Percentiles rank a stretch among this genome's conserved stretches.
phyloP scores from a whole-genome alignment of 352 stramenopile genomes.

The Globisporangium splendens region DNA sequence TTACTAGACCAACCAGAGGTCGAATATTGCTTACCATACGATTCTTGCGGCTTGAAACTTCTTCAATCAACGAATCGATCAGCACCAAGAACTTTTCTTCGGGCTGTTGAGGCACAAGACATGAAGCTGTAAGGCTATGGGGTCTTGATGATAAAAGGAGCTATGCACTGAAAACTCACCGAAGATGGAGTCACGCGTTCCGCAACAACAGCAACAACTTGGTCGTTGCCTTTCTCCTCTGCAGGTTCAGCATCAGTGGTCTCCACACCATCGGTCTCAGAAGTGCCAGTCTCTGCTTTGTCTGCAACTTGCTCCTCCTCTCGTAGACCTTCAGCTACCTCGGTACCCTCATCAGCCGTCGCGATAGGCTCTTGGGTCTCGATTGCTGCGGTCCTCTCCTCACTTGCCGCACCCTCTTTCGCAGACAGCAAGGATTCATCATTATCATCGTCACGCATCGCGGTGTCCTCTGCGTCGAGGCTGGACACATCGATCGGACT shows the following conservation, averaged over 20 bases:
- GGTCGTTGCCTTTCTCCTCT: slow-evolving; percentile 5
- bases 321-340: not conserved
- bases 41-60: slow-evolving; percentile 57
- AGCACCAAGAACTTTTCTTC: slow-evolving; percentile 58
- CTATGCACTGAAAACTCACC: slow-evolving; percentile 4
- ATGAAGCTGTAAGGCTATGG: no score
- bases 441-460: not conserved
- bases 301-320: slow-evolving; percentile 1
- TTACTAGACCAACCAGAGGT: not conserved
- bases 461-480: not conserved
- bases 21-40: slow-evolving; percentile 25
- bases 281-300: not conserved
- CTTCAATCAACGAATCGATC: slow-evolving; percentile 52
- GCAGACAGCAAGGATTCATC: not conserved
- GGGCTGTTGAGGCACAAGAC: slow-evolving; percentile 15
- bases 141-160: not conserved
- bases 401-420: not conserved
- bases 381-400: not conserved
- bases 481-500: not conserved
- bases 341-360: not conserved
- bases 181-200: slow-evolving; percentile 5
- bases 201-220: slow-evolving; percentile 1
- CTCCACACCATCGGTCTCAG: not conserved
- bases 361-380: not conserved
- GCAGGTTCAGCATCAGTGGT: slow-evolving; percentile 2